Evolutionary conservation across 345 rosid species (phyloP), one percentile per base, ranked within the genome.

Genomic region (Bruguiera sexangula): DNA sequence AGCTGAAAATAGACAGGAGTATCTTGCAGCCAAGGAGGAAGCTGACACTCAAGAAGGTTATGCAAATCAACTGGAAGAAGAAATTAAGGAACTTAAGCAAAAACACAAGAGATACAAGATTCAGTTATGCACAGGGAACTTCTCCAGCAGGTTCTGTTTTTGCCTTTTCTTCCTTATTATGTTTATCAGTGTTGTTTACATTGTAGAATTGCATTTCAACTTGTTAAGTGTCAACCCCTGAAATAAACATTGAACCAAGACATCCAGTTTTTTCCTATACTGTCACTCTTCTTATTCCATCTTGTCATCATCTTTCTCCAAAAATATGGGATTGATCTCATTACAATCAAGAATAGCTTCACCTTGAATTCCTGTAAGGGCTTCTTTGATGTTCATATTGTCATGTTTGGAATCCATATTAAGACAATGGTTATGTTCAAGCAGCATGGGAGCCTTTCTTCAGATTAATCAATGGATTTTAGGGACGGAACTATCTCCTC

Each of bases 1-100:
- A 34, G 90, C 97, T 79, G 98, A 92, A 75, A 90, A 86, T 81
- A 85, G 98, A 75, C 97, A 92, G 74, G 99, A 96, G 68, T 96
- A 88, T 81, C 89, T 92, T 73, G 90, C 93, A 69, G 98, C 91
- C 72, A 96, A 90, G 88, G 98, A 96, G 82, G 97, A 89, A 85
- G 99, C 93, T 62, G 98, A 92, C 76, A 92, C 98, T 75, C 90
- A 83, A 60, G 95, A 85, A 84, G 98, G 88, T 74, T 93, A 93
- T 76, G 98, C 79, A 72, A 89, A 81, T 69, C 98, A 88, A 80
- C 91, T 92, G 36, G 97, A 90, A 76, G 89, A 85, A 72, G 89
- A 96, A 83, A 82, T 89, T 65, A 85, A 82, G 78, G 96, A 96
- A 77, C 72, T 90, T 54, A 87, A 89, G 82, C 85, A 80, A 68